A percentile compares a stretch with the other conserved stretches of the same genome.
Conservation (phyloP, 1,284 basidiomycete genomes). For the Pisolithus thermaeus region DNA sequence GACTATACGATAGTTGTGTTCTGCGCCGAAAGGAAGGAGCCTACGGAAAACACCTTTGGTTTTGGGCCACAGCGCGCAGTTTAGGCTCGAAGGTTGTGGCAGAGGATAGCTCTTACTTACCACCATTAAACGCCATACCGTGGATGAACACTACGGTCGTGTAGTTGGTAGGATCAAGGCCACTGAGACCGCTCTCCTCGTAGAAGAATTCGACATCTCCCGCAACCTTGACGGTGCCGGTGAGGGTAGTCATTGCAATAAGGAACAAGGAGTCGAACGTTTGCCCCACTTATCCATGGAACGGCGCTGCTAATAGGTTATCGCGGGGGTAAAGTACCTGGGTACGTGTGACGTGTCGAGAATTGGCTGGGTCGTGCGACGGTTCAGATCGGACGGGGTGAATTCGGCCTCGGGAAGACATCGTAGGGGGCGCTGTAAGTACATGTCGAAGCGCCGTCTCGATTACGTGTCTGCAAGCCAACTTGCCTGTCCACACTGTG, state of each 20-base stretch:
- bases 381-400: no score
- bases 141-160: neutral
- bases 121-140: neutral
- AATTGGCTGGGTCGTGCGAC: no score
- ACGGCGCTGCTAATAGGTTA: neutral
- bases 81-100: no score
- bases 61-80: neutral
- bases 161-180: neutral
- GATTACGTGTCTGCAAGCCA: no score
- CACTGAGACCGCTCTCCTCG: neutral
- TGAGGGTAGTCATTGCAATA: neutral
- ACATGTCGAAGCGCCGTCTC: no score
- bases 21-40: slow-evolving; percentile 17
- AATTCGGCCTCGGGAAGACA: no score
- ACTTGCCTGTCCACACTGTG: no score
- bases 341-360: neutral
- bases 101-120: neutral
- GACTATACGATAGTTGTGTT: slow-evolving; percentile 21
- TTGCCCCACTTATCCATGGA: neutral
- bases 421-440: no score
- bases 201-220: neutral
- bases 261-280: neutral
- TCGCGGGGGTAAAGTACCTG: neutral
- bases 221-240: neutral
- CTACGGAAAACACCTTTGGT: neutral